Evolutionary conservation across 78 protist genomes (phyloP).

Genomic region (Cavenderia fasciculata): DNA sequence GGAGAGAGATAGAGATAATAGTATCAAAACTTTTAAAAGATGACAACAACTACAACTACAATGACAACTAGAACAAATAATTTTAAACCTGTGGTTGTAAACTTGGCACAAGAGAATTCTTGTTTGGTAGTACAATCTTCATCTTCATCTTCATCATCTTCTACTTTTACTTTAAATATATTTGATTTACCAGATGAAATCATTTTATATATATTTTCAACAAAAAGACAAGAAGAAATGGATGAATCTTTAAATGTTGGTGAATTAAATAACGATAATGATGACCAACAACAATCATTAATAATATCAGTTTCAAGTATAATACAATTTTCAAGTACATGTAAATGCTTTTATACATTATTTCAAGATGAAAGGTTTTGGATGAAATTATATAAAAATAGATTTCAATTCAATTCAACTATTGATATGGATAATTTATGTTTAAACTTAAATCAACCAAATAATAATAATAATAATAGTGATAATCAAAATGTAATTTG

Average conservation of each 20-base stretch:
- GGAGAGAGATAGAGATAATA: too few relatives aligned
- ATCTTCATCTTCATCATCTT: too few relatives aligned
- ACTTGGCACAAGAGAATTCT: too few relatives aligned
- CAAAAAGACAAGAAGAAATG: not conserved
- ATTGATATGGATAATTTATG: not conserved
- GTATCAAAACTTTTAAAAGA: too few relatives aligned
- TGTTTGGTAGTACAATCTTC: too few relatives aligned
- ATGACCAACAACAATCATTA: not conserved
- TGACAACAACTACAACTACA: too few relatives aligned
- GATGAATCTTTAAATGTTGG: not conserved
- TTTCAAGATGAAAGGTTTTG: not conserved
- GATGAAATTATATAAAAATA: not conserved
- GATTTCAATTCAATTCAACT: not conserved
- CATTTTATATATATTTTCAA: not conserved
- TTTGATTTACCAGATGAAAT: not conserved
- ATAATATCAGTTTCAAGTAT: not conserved
- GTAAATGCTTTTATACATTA: not conserved
- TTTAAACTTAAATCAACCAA: not conserved
- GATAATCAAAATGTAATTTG: not conserved
- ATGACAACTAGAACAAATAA: too few relatives aligned
- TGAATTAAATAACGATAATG: not conserved
- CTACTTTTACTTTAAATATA: too few relatives aligned
- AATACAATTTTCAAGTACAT: not conserved
- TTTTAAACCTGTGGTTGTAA: too few relatives aligned
- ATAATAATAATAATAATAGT: too few relatives aligned